These are phyloP conservation scores for Mycena haematopus DNA, from an alignment of 768 basidiomycete species.

Conservation along the genomic window DNA sequence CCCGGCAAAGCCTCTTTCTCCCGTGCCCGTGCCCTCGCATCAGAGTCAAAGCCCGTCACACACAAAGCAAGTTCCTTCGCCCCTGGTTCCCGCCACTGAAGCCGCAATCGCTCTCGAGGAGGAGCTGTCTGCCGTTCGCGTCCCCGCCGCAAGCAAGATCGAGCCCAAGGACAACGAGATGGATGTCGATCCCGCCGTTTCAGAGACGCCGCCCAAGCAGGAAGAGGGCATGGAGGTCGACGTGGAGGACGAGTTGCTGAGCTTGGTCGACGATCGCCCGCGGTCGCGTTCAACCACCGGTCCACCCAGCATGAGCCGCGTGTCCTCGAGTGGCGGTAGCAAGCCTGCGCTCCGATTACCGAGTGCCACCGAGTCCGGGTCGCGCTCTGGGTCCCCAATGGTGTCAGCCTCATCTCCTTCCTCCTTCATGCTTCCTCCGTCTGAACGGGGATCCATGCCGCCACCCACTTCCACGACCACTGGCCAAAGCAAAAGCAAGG, in stretches of 20 bases:
- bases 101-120: conserved; percentile 50
- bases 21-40: conserved; percentile 33
- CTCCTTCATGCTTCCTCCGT: conserved; percentile 32
- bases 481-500: conserved; percentile 40
- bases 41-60: conserved; percentile 37
- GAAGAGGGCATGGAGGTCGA: conserved; percentile 47
- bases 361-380: conserved; percentile 16
- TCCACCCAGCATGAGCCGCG: conserved; percentile 23
- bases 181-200: conserved; percentile 52
- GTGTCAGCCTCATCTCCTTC: conserved; percentile 26
- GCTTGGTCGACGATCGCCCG: conserved; percentile 64
- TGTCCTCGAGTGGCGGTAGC: conserved; percentile 21
- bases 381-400: conserved; percentile 26
- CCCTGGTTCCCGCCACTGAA: conserved; percentile 36
- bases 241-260: conserved; percentile 73
- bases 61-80: conserved; percentile 30
- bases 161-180: conserved; percentile 46
- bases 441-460: conserved; percentile 66
- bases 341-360: conserved; percentile 21
- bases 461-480: conserved; percentile 47
- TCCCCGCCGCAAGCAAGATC: conserved; percentile 33
- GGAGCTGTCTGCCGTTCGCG: conserved; percentile 50
- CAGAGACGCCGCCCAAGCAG: conserved; percentile 42
- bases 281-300: conserved; percentile 29
- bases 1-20: conserved; percentile 30